Evolutionary conservation across 805 yeast species (phyloP).

Genomic region (Candida nonsorbophila): DNA sequence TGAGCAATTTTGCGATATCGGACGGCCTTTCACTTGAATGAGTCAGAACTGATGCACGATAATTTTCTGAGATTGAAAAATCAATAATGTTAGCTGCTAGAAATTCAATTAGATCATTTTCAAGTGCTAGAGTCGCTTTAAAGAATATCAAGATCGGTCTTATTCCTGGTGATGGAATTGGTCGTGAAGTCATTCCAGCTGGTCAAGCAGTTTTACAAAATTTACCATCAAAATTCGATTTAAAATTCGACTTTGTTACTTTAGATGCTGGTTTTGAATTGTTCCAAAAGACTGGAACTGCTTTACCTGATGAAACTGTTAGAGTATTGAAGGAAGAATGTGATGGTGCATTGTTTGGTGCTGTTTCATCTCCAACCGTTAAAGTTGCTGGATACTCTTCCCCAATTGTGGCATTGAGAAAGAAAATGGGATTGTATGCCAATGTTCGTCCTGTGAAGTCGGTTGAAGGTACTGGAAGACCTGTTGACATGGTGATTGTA

Average conservation of each 20-base stretch:
- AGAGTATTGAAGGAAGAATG: constrained; percentile 70
- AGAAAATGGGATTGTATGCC: constrained; percentile 90
- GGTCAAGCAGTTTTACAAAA: constrained; percentile 84
- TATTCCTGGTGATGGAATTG: constrained; percentile 98
- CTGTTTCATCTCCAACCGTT: constrained; percentile 91
- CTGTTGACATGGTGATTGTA: constrained; percentile 95
- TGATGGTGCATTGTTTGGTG: constrained; percentile 97
- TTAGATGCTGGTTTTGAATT: constrained; percentile 93
- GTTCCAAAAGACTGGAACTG: constrained; percentile 91
- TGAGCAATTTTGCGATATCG: too few relatives aligned
- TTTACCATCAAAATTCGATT: constrained; percentile 68
- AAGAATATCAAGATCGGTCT: constrained; percentile 49
- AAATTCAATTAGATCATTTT: constrained; percentile 8
- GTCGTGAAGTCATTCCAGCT: constrained; percentile 96
- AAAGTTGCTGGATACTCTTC: constrained; percentile 97
- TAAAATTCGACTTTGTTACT: constrained; percentile 80
- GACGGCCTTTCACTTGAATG: neutral
- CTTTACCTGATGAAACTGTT: constrained; percentile 91
- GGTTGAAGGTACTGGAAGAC: constrained; percentile 78
- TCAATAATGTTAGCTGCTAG: constrained; percentile 4
- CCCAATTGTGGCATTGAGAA: constrained; percentile 97
- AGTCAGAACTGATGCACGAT: neutral
- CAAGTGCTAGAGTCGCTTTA: constrained; percentile 14
- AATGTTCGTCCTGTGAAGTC: constrained; percentile 97
- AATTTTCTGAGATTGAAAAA: too few relatives aligned